These are phyloP conservation scores for Globisporangium yorkense DNA, from an alignment of 352 stramenopile genomes.

Conservation along the genomic window DNA sequence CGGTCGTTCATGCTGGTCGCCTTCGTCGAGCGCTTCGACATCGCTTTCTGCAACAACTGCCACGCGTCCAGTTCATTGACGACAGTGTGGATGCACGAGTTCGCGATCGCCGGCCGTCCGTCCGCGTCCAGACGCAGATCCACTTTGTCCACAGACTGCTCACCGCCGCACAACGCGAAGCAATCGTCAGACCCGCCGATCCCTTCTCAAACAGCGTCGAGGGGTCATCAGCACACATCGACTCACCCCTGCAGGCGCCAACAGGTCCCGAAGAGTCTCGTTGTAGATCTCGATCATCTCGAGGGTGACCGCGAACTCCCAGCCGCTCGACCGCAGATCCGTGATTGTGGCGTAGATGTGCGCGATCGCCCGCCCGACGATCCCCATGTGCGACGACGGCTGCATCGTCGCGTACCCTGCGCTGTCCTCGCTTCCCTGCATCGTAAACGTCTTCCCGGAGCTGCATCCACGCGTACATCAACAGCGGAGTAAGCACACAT, in stretches of 20 bases:
- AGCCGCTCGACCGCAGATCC: constrained; percentile 57
- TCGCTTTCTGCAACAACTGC: constrained; percentile 55
- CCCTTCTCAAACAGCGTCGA: background rate
- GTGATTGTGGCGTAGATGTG: constrained; percentile 73
- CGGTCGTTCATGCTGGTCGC: constrained; percentile 82
- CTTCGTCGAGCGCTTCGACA: constrained; percentile 66
- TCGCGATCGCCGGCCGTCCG: constrained; percentile 57
- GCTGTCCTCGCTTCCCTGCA: constrained; percentile 64
- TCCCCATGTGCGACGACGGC: constrained; percentile 58
- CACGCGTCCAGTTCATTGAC: constrained; percentile 55
- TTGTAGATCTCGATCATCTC: constrained; percentile 98
- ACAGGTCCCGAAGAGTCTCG: constrained; percentile 92
- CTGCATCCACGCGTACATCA: constrained; percentile 16
- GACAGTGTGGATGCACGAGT: constrained; percentile 55
- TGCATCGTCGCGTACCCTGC: constrained; percentile 26
- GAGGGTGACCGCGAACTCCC: constrained; percentile 63
- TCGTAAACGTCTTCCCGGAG: constrained; percentile 87
- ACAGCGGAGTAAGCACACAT: background rate
- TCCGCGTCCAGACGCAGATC: constrained; percentile 63
- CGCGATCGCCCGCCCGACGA: constrained; percentile 70
- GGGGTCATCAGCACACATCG: background rate
- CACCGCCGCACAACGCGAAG: background rate
- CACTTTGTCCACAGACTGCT: constrained; percentile 58
- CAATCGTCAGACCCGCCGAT: background rate
- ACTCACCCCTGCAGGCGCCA: constrained; percentile 59